Conservation (phyloP, 208 protist species). For the Wallacemonas sp. region DNA sequence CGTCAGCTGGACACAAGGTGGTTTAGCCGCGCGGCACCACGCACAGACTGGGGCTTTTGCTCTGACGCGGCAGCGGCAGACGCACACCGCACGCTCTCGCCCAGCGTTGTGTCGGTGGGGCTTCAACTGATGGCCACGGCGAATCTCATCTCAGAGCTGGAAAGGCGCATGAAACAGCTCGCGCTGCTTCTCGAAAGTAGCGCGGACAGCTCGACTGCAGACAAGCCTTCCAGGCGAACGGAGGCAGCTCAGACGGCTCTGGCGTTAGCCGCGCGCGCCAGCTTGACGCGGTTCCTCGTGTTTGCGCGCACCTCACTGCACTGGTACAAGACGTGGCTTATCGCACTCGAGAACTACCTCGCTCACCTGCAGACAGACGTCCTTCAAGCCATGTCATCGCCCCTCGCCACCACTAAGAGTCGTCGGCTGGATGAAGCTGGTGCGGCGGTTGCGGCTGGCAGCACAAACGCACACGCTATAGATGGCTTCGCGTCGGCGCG, state of each 20-base stretch:
- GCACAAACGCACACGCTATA: background rate
- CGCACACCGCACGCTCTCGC: background rate
- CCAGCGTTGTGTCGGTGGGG: background rate
- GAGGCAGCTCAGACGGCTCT: constrained; percentile 24
- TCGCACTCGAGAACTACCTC: constrained; percentile 41
- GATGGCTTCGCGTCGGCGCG: no score
- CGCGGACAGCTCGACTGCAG: no score
- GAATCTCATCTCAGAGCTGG: background rate
- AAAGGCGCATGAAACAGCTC: background rate
- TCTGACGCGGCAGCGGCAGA: background rate
- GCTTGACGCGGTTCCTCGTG: constrained; percentile 33
- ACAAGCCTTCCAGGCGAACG: background rate
- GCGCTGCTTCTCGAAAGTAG: background rate
- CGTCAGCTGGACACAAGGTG: constrained; percentile 38
- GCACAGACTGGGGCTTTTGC: constrained; percentile 6
- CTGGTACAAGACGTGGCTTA: constrained; percentile 41
- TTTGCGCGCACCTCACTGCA: constrained; percentile 36
- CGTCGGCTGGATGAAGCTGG: background rate
- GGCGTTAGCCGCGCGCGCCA: constrained; percentile 24
- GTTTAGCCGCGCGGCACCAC: constrained; percentile 20
- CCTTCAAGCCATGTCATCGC: background rate
- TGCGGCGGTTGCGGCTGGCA: background rate
- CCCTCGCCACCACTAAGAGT: background rate
- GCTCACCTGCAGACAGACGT: background rate
- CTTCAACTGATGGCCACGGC: background rate